Evolutionary conservation across 371 early-diverging fungal genomes (phyloP).

Genomic region (Syncephalastrum monosporum): DNA sequence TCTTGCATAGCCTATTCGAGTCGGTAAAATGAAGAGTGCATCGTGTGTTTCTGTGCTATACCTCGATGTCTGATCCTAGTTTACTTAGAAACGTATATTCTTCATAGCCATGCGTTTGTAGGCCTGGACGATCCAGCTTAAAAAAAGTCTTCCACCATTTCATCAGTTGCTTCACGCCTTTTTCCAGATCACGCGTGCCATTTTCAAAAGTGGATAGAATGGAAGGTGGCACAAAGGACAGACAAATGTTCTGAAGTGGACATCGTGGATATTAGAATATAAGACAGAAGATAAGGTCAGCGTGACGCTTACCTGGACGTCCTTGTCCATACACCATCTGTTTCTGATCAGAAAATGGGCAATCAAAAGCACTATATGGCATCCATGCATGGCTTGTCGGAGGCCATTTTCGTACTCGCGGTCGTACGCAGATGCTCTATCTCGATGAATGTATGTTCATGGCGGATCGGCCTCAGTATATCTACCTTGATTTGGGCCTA

Average conservation of each 20-base stretch:
- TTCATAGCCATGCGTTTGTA: slow-evolving; percentile 31
- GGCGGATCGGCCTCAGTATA: neutral
- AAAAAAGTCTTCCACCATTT: slow-evolving; percentile 61
- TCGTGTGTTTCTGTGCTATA: neutral
- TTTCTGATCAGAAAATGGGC: slow-evolving; percentile 44
- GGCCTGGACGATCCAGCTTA: slow-evolving; percentile 43
- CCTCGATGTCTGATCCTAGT: slow-evolving; percentile 12
- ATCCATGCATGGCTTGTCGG: slow-evolving; percentile 41
- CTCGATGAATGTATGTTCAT: neutral
- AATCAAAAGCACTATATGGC: slow-evolving; percentile 31
- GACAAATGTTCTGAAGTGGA: slow-evolving; percentile 13
- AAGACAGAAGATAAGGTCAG: neutral
- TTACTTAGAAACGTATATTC: slow-evolving; percentile 27
- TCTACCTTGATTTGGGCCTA: slow-evolving; percentile 31
- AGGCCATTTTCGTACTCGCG: slow-evolving; percentile 30
- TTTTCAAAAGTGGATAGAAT: slow-evolving; percentile 12
- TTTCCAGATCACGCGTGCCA: slow-evolving; percentile 13
- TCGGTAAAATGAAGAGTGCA: neutral
- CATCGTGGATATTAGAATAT: neutral
- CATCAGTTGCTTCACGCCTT: slow-evolving; percentile 45
- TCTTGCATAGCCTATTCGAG: slow-evolving; percentile 3
- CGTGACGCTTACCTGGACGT: slow-evolving; percentile 29
- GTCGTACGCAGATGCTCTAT: slow-evolving; percentile 34
- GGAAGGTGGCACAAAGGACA: slow-evolving; percentile 33
- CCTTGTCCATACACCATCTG: slow-evolving; percentile 32